phyloP scores from a whole-genome alignment of 805 yeast species.

The Cyberlindnera nakhonratchasimensis region DNA sequence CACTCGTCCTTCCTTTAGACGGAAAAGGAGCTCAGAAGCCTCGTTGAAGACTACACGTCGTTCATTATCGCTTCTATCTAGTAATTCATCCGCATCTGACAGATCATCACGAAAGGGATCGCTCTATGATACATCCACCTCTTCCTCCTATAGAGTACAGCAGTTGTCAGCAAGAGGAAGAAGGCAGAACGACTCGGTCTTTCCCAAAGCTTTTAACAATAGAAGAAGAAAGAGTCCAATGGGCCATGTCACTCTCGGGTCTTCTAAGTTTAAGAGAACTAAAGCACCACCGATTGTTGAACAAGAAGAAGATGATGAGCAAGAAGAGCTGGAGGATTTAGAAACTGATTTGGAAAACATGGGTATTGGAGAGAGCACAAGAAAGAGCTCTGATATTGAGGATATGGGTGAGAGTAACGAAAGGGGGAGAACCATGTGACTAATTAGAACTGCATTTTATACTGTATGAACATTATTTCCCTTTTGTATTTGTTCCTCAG shows the following conservation, averaged over 20 bases:
- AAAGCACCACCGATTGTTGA: slow-evolving; percentile 24
- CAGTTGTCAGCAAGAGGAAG: slow-evolving; percentile 20
- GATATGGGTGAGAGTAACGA: slow-evolving; percentile 19
- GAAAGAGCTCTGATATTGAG: slow-evolving; percentile 27
- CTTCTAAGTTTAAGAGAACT: slow-evolving; percentile 19
- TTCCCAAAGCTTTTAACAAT: slow-evolving; percentile 18
- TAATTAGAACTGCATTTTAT: not conserved
- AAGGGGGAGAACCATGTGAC: slow-evolving; percentile 16
- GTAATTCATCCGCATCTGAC: slow-evolving; percentile 27
- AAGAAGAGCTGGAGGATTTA: slow-evolving; percentile 17
- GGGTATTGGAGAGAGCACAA: slow-evolving; percentile 21
- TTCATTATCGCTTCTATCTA: slow-evolving; percentile 8
- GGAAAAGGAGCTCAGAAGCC: slow-evolving; percentile 23
- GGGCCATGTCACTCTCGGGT: slow-evolving; percentile 23
- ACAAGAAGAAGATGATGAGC: slow-evolving; percentile 20
- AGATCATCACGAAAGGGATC: slow-evolving; percentile 39
- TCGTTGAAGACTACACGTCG: slow-evolving; percentile 30
- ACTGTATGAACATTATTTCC: no score
- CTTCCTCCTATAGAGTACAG: slow-evolving; percentile 28
- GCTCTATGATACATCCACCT: slow-evolving; percentile 35
- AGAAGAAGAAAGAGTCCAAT: slow-evolving; percentile 29
- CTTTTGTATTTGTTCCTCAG: no score
- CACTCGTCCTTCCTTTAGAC: slow-evolving; percentile 21
- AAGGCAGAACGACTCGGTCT: slow-evolving; percentile 21
- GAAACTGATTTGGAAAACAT: slow-evolving; percentile 24